Percentiles rank a stretch among this genome's conserved stretches.
Conservation (phyloP, 31 red algal genomes). For the Odonthalia washingtoniensis region DNA sequence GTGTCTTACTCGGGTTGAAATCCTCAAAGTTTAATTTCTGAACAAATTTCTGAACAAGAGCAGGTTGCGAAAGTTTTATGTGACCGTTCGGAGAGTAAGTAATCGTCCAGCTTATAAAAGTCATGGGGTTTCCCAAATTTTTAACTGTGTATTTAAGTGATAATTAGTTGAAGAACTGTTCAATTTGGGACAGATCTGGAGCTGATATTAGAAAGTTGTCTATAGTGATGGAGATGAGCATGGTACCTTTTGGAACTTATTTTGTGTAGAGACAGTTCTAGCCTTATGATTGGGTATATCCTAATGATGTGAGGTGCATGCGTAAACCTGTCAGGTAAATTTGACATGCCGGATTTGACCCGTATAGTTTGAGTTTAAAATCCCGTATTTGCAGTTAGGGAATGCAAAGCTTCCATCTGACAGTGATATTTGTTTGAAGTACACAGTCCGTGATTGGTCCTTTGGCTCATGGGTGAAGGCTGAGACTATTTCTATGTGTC, state of each 20-base stretch:
- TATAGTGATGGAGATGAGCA: neutral
- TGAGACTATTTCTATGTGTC: conserved; percentile 32
- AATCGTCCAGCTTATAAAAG: neutral
- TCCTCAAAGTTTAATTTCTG: neutral
- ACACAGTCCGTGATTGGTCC: neutral
- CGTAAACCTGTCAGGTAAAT: neutral
- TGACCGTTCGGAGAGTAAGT: neutral
- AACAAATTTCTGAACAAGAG: neutral
- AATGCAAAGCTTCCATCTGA: conserved; percentile 17
- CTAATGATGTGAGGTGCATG: neutral
- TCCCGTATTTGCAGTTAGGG: neutral
- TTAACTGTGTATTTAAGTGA: neutral
- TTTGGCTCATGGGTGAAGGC: conserved; percentile 24
- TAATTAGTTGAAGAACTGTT: neutral
- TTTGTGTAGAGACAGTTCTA: neutral
- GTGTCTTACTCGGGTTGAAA: neutral
- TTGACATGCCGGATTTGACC: neutral
- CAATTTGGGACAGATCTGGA: neutral
- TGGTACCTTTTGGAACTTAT: neutral
- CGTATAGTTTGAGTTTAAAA: conserved; percentile 16
- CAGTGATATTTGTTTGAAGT: neutral
- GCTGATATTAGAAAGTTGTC: conserved; percentile 13
- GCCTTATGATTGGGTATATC: conserved; percentile 3
- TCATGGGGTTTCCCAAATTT: neutral
- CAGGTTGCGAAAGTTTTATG: conserved; percentile 13